phyloP scores from a whole-genome alignment of 2,329 filamentous ascomycete genomes.

The Aspergillus calidoustus region DNA sequence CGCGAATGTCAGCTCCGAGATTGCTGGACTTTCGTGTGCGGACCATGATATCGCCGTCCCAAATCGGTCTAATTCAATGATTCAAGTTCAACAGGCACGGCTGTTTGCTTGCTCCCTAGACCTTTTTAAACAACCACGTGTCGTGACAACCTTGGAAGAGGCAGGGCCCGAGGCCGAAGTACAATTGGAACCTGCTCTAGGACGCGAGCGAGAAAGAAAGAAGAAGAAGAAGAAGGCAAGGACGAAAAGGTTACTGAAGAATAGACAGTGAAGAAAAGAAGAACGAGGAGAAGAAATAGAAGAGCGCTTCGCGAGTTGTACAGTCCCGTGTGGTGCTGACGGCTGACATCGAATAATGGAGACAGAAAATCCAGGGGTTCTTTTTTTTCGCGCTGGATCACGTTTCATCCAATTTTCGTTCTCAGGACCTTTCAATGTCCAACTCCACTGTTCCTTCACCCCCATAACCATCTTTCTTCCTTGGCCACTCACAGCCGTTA shows the following conservation, averaged over 20 bases:
- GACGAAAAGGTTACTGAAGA: not conserved
- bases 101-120: not conserved
- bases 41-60: slow-evolving; percentile 33
- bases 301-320: not conserved
- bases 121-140: not conserved
- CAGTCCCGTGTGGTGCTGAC: not conserved
- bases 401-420: slow-evolving; percentile 9
- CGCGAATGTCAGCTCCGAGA: slow-evolving; percentile 52
- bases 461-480: slow-evolving; percentile 8
- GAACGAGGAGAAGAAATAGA: slow-evolving; percentile 1
- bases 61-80: not conserved
- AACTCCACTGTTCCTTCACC: slow-evolving; percentile 4
- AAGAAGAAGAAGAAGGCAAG: not conserved
- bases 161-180: not conserved
- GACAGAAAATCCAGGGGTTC: slow-evolving; percentile 17
- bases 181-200: not conserved
- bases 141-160: not conserved
- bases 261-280: slow-evolving; percentile 8
- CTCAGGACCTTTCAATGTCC: slow-evolving; percentile 1
- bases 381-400: slow-evolving; percentile 11
- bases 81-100: not conserved
- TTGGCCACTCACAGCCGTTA: not conserved
- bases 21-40: slow-evolving; percentile 50
- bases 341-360: slow-evolving; percentile 16
- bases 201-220: not conserved